These are phyloP conservation scores for Annulohypoxylon truncatum DNA, from an alignment of 2,329 filamentous ascomycete species.

Conservation along the genomic window DNA sequence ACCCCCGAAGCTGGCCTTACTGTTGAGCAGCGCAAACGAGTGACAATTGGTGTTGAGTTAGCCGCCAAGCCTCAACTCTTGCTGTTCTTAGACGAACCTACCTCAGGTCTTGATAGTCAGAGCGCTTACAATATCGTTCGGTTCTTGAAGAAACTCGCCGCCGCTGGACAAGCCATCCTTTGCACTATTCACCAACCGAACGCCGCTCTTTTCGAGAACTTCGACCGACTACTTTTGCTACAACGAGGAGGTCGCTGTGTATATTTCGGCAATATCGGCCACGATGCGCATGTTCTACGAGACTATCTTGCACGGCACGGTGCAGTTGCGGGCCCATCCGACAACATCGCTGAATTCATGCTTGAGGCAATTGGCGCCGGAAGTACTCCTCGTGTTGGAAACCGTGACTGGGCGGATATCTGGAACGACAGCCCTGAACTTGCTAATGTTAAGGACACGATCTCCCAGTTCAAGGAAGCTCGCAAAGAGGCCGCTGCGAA, in stretches of 20 bases:
- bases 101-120: constrained; percentile 78
- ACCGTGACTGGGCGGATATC: constrained; percentile 82
- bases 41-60: constrained; percentile 93
- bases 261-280: constrained; percentile 87
- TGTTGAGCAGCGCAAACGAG: constrained; percentile 74
- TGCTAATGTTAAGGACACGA: constrained; percentile 72
- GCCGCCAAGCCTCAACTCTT: constrained; percentile 83
- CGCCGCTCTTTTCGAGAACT: constrained; percentile 86
- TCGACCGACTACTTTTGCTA: constrained; percentile 83
- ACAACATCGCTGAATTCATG: constrained; percentile 82
- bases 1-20: constrained; percentile 76
- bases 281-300: constrained; percentile 77
- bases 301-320: constrained; percentile 70
- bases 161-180: constrained; percentile 86
- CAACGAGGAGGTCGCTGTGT: constrained; percentile 83
- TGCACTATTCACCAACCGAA: constrained; percentile 95
- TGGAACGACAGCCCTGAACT: constrained; percentile 81
- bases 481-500: constrained; percentile 57
- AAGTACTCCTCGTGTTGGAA: constrained; percentile 76
- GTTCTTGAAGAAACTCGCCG: constrained; percentile 79
- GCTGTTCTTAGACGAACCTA: constrained; percentile 83
- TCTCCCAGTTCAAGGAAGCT: constrained; percentile 72
- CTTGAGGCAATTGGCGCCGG: constrained; percentile 85
- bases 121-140: constrained; percentile 81
- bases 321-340: constrained; percentile 66